Evolutionary conservation across 2,329 filamentous ascomycete species (phyloP), one percentile per base, ranked within the genome.

Genomic region (Aspergillus versicolor): DNA sequence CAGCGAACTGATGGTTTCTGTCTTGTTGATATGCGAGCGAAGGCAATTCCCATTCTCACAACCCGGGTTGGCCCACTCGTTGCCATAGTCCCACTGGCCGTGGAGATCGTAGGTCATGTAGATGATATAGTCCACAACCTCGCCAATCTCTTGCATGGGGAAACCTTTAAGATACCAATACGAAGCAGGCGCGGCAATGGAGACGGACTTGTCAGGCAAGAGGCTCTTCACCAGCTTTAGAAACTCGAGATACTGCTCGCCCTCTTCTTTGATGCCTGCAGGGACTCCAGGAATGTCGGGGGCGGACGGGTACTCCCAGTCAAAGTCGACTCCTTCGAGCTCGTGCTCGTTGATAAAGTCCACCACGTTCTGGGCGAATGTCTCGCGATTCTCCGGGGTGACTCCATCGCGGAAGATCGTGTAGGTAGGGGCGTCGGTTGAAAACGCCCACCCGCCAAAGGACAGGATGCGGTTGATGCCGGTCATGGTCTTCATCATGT

Each of bases 371-470:
- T 67, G 59, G 7, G 69, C 64, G 38, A 49, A 34, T 9, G 32
- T 41, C 6, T 21, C 19, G 13, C 52, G 44, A 19, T 54, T 54
- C 17, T 13, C 52, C 6, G 34, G 21, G 5, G 5, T 34, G 1
- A 76, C 67, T n/a, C 57, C 74, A 5, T 74, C 56, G 2, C 77
- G 67, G 51, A 80, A 73, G 38, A 78, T 73, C 12, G 53, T 32
- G 52, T 71, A 77, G 0, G 73, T 76, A 2, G 47, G 64, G 0
- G 73, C 66, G 0, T 67, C 63, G 0, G 75, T 78, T 1, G 71
- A 76, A 54, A 75, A 74, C 19, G 63, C 66, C 78, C 78, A 79
- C 21, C 78, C 78, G 22, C 77, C 77, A 60, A 80, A 73, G 0
- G 75, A 73, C 9, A 80, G 19, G 30, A 80, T 74, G 22, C 40